phyloP scores from a whole-genome alignment of 2,329 filamentous ascomycete genomes.

The Alternaria arborescens region DNA sequence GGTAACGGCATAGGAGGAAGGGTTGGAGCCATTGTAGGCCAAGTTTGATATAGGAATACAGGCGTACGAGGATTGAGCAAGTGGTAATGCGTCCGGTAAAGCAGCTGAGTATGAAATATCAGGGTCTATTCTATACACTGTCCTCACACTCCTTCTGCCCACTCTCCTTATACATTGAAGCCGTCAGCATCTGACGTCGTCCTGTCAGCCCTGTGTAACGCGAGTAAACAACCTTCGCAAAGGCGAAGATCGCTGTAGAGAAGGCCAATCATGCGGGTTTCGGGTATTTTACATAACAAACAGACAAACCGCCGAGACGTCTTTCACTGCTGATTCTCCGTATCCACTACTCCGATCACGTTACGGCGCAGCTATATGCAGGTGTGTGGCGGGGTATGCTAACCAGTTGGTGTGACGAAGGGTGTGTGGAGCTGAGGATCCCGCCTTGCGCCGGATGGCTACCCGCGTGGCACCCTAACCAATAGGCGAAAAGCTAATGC shows the following conservation, averaged over 20 bases:
- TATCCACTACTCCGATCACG: neutral
- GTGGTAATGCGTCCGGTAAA: neutral
- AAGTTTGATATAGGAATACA: neutral
- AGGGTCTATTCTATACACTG: neutral
- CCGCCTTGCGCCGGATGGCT: neutral
- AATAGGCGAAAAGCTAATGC: neutral
- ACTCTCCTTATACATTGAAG: neutral
- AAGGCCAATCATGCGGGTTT: neutral
- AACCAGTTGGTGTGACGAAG: neutral
- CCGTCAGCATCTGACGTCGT: conserved; percentile 4
- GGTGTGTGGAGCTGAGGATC: neutral
- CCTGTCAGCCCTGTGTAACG: neutral
- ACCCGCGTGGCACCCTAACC: neutral
- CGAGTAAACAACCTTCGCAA: neutral
- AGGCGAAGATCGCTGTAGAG: neutral
- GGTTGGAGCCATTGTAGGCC: conserved; percentile 5
- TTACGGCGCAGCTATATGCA: neutral
- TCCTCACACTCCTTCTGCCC: neutral
- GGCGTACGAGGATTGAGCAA: too few species aligned
- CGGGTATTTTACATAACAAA: neutral
- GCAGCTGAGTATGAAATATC: neutral
- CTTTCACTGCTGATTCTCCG: neutral
- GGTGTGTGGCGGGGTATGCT: neutral
- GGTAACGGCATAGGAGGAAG: conserved; percentile 24
- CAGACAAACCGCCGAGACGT: neutral